phyloP scores from a whole-genome alignment of 371 early-diverging fungal species.

The Lichtheimia hyalospora region DNA sequence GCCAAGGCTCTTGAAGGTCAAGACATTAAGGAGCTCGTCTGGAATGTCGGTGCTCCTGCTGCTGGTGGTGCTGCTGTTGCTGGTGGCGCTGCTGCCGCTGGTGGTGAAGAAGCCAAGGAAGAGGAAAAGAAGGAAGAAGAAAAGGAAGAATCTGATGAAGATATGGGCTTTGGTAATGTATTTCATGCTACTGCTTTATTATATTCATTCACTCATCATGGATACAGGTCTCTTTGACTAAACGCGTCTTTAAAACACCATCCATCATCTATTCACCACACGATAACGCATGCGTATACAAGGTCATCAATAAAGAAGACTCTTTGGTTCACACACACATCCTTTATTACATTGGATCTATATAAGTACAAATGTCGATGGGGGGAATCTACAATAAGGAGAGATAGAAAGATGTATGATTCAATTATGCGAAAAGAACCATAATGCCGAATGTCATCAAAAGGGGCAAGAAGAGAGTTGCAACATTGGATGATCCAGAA shows the following conservation, averaged over 20 bases:
- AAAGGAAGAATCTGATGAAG: slow-evolving; percentile 90
- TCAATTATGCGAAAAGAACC: no score
- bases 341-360: no score
- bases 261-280: slow-evolving; percentile 2
- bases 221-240: slow-evolving; percentile 84
- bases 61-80: slow-evolving; percentile 62
- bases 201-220: not conserved
- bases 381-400: no score
- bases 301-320: no score
- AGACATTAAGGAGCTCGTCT: slow-evolving; percentile 87
- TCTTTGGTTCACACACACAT: no score
- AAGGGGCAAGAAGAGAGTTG: no score
- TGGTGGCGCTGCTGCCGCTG: slow-evolving; percentile 51
- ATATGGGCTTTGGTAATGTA: slow-evolving; percentile 86
- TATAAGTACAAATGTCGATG: no score
- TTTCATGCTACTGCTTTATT: not conserved
- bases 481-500: not conserved
- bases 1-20: slow-evolving; percentile 97
- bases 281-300: no score
- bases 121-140: slow-evolving; percentile 67
- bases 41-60: slow-evolving; percentile 89
- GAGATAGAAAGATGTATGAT: no score
- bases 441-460: no score
- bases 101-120: slow-evolving; percentile 62
- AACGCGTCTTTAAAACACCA: slow-evolving; percentile 19